Conservation (phyloP, 2,329 filamentous ascomycete species). For the Bertia moriformis region DNA sequence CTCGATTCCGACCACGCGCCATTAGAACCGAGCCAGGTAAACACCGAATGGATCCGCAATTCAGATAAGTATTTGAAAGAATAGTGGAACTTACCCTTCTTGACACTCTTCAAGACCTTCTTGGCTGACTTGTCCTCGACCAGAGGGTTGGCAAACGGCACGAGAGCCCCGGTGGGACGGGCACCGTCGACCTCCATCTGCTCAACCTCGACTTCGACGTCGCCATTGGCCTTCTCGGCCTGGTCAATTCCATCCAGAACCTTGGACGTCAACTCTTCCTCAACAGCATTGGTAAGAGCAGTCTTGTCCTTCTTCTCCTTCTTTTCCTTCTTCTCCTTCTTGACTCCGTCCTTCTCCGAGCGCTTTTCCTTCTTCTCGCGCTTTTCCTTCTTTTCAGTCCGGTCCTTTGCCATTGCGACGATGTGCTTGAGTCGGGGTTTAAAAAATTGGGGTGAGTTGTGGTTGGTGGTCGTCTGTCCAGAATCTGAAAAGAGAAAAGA, state of each 20-base stretch:
- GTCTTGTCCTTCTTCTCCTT: conserved; percentile 1
- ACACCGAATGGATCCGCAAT: conserved; percentile 5
- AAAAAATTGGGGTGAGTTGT: background rate
- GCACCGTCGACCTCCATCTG: conserved; percentile 8
- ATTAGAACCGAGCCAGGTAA: conserved; percentile 5
- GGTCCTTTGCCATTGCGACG: background rate
- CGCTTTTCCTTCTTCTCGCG: conserved; percentile 34
- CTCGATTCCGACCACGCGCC: conserved; percentile 3
- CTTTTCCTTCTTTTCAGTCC: background rate
- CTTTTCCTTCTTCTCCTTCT: conserved; percentile 37
- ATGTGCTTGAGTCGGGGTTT: background rate
- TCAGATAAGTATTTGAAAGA: conserved; percentile 4
- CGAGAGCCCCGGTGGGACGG: conserved; percentile 42
- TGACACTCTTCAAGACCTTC: conserved; percentile 41
- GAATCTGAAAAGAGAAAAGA: too few relatives aligned
- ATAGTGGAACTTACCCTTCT: conserved; percentile 31
- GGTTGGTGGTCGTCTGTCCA: too few relatives aligned
- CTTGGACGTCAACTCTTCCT: conserved; percentile 17
- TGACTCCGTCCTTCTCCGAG: conserved; percentile 35
- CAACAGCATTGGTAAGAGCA: conserved; percentile 11
- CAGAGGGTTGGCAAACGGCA: conserved; percentile 71
- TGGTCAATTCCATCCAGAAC: conserved; percentile 22
- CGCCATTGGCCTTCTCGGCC: conserved; percentile 19
- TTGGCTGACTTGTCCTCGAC: conserved; percentile 49
- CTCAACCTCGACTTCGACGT: conserved; percentile 27